Evolutionary conservation across 129 eudicot species (phyloP).

Genomic region (Pittosporum tobira): DNA sequence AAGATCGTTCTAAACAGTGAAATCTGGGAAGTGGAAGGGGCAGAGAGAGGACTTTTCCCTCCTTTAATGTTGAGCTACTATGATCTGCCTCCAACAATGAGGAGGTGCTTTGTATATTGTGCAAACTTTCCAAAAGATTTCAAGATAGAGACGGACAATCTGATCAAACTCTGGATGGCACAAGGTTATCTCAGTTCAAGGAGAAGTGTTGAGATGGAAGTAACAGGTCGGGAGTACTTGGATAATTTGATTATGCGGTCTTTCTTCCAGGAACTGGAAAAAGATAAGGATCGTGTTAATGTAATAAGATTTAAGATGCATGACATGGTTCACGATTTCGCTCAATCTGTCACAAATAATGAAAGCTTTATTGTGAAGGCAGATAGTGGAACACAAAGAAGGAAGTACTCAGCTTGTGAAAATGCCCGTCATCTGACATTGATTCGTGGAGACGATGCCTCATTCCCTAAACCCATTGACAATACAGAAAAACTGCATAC

Average conservation of each 20-base stretch:
- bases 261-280: constrained; percentile 26
- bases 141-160: constrained; percentile 18
- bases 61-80: constrained; percentile 44
- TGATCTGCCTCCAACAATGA: constrained; percentile 24
- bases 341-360: constrained; percentile 21
- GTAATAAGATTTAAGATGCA: constrained; percentile 32
- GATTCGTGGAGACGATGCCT: constrained; percentile 23
- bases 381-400: neutral
- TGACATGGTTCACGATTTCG: constrained; percentile 47
- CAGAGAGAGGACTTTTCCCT: constrained; percentile 26
- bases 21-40: constrained; percentile 28
- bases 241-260: constrained; percentile 26
- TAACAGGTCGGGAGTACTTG: constrained; percentile 22
- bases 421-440: constrained; percentile 28
- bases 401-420: neutral
- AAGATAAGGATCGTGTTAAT: constrained; percentile 14
- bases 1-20: constrained; percentile 23
- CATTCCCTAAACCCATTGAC: constrained; percentile 10
- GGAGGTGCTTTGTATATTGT: constrained; percentile 46
- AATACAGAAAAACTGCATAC: constrained; percentile 20
- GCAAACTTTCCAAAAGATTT: constrained; percentile 33
- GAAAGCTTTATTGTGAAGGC: constrained; percentile 27
- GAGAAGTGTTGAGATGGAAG: constrained; percentile 24
- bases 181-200: constrained; percentile 31
- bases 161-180: constrained; percentile 45